A percentile compares a stretch with the other conserved stretches of the same genome.
phyloP scores from a whole-genome alignment of 805 yeast genomes.

The Torulaspora indica region DNA sequence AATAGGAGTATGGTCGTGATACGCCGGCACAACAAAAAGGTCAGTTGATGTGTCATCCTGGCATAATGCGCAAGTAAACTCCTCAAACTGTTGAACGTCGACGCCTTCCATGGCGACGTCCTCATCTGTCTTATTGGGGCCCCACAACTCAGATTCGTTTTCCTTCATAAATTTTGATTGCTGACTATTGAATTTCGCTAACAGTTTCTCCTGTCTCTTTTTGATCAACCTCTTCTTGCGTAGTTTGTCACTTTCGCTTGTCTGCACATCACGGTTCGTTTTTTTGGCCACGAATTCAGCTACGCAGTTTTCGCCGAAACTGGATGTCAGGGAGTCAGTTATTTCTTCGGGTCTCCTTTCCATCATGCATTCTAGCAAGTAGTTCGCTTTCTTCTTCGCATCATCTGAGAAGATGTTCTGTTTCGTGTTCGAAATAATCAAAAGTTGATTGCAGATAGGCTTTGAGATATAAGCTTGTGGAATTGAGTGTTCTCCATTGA shows the following conservation, averaged over 20 bases:
- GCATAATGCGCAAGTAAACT: constrained; percentile 52
- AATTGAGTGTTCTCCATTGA: constrained; percentile 40
- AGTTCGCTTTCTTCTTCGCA: constrained; percentile 52
- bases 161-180: constrained; percentile 69
- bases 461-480: constrained; percentile 47
- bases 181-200: constrained; percentile 62
- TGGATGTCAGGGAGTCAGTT: constrained; percentile 46
- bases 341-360: constrained; percentile 45
- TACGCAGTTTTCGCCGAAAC: constrained; percentile 55
- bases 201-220: constrained; percentile 54
- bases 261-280: constrained; percentile 36
- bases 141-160: constrained; percentile 36
- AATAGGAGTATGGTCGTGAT: constrained; percentile 42
- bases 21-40: constrained; percentile 56
- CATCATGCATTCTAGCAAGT: constrained; percentile 48
- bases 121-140: constrained; percentile 33
- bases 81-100: constrained; percentile 27
- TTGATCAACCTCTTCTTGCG: constrained; percentile 54
- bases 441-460: constrained; percentile 54
- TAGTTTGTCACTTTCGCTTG: constrained; percentile 52
- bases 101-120: constrained; percentile 40
- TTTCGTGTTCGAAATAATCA: constrained; percentile 46
- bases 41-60: constrained; percentile 49
- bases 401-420: constrained; percentile 42
- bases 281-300: constrained; percentile 47